Evolutionary conservation across 371 early-diverging fungal genomes (phyloP), one percentile per base, ranked within the genome.

Genomic region (Zychaea mexicana): DNA sequence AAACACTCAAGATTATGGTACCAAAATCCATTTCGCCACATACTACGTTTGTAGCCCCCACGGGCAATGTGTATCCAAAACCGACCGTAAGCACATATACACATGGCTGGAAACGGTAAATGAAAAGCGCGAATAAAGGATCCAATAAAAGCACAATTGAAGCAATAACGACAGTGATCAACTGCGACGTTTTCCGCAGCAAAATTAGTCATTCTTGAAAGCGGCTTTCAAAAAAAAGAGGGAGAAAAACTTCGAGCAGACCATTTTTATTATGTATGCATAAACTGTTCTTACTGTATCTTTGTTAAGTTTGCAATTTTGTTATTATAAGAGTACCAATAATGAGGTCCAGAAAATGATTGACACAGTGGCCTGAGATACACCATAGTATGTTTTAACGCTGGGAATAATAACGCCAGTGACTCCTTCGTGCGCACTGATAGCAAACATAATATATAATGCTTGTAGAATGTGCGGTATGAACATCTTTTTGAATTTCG

Each of bases 381-480:
- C n/a, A 32, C 46, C 61, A 61, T 70, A 70, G 19, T 66, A 52
- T 1, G 61, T 42, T 17, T 60, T 58, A 7, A 70, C 55, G 22
- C 64, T 54, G 12, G 71, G 71, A 7, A 70, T 47, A 42, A 70
- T 70, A 46, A 70, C 59, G 38, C 71, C 66, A 6, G 47, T 10
- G 32, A 53, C 61, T 21, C 59, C 71, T 30, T 70, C 71, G 28
- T 70, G 62, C 3, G 66, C 31, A 12, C 71, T 67, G 19, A 59
- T 52, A 4, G 64, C 38, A 21, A 64, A 52, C 9, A 53, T 47
- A n/a, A 64, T 52, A 33, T 39, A 62, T 46, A 68, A 68, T 26
- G 60, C 56, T 52, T 68, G 68, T 45, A 45, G 17, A 7, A 45
- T 45, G n/a, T 45, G 45, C 4, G 45, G 45, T 19, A 45, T 45